Base-by-base conservation (phyloP, 2,329 filamentous ascomycete species). In the Clonostachys byssicola region DNA sequence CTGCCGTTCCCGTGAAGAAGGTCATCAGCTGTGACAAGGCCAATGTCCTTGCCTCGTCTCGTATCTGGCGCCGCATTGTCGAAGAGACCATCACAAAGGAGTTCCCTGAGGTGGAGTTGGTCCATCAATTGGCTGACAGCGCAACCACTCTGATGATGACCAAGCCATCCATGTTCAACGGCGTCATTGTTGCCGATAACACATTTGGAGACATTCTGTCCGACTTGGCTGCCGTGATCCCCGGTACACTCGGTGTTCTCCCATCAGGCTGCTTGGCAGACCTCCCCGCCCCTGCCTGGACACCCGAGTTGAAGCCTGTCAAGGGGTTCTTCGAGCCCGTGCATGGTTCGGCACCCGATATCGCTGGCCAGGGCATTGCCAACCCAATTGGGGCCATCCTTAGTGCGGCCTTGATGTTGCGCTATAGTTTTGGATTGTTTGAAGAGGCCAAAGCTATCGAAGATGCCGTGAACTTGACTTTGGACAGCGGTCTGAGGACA, bases 161-260 rank as follows among this genome's bases (percentile, higher is more conserved):
- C 83, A 97, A 97, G 77, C 87, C 97, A 49, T 96, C 94, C 42
- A 80, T 86, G 61, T 86, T 86, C 62, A 97, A 97, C 82, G 94
- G 97, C 67, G 92, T 97, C 56, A 95, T 99, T 58, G 94, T 99
- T 43, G 92, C 92, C 10, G 92, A 92, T 45, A 97, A 97, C 73
- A 80, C 97, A 51, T 97, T 97, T 72, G 92, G 94, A 56, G 94
- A 99, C 69, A 94, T 97, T 56, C 78, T 99, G 38, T 96, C 90
- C 3, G 94, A 99, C 68, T 92, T 90, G 55, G 92, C 92, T 44
- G 94, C 94, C 20, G 94, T 92, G 3, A 83, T 97, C 33, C 92
- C 97, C 30, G 94, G 92, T 42, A 91, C 85, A 47, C 75, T 99
- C 34, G 94, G 94, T 54, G 83, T 99, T 38, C 92, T 97, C 1